These are phyloP conservation scores for Hysterangium stoloniferum DNA, from an alignment of 768 basidiomycete genomes.

Conservation along the genomic window DNA sequence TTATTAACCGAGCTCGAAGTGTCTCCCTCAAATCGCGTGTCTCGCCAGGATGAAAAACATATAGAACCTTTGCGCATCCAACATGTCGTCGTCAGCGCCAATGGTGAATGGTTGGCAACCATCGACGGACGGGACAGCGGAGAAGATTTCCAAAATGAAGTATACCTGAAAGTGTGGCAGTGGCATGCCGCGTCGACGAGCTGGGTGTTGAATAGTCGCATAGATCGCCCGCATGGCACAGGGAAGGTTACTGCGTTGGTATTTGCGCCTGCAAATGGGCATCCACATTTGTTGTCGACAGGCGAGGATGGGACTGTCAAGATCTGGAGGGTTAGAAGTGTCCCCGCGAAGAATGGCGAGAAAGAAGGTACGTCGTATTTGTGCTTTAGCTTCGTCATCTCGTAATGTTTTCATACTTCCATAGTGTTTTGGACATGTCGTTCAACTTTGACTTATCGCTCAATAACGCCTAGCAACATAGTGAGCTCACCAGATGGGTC, in stretches of 20 bases:
- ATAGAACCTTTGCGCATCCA: slow-evolving; percentile 74
- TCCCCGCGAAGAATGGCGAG: slow-evolving; percentile 37
- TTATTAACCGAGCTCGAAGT: slow-evolving; percentile 86
- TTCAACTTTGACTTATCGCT: slow-evolving; percentile 62
- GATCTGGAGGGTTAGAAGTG: slow-evolving; percentile 60
- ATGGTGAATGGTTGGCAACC: slow-evolving; percentile 90
- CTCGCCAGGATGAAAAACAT: slow-evolving; percentile 68
- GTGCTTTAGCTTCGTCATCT: background rate
- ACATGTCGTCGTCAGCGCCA: slow-evolving; percentile 51
- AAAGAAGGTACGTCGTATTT: slow-evolving; percentile 41
- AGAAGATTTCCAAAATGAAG: slow-evolving; percentile 54
- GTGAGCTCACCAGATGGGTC: slow-evolving; percentile 86
- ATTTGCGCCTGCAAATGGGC: slow-evolving; percentile 51
- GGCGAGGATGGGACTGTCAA: slow-evolving; percentile 73
- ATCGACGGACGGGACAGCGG: slow-evolving; percentile 69
- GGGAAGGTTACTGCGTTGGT: slow-evolving; percentile 51
- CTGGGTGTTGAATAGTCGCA: slow-evolving; percentile 80
- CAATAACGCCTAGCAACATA: slow-evolving; percentile 53
- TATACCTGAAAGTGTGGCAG: slow-evolving; percentile 85
- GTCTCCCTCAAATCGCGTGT: slow-evolving; percentile 86
- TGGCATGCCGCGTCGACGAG: slow-evolving; percentile 60
- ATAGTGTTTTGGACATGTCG: slow-evolving; percentile 76
- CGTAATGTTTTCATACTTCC: slow-evolving; percentile 3
- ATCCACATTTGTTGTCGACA: slow-evolving; percentile 55
- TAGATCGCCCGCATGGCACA: slow-evolving; percentile 80